Conservation (phyloP, 495 filamentous ascomycete genomes). For the Xylaria sp. region DNA sequence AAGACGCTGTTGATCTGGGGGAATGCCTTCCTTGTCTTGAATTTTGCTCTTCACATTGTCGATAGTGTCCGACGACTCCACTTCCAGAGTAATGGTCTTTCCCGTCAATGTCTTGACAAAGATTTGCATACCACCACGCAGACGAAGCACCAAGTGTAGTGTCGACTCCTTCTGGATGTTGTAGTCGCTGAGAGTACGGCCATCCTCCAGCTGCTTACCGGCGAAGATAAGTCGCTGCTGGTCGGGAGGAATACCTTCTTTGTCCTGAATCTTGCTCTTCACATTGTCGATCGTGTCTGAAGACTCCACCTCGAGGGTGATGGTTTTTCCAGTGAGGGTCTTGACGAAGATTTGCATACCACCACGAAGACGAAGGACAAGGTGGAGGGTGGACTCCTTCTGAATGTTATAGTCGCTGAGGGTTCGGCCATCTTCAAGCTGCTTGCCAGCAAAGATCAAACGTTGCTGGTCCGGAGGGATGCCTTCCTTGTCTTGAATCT, state of each 20-base stretch:
- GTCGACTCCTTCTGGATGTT: constrained; percentile 99
- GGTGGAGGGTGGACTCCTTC: constrained; percentile 95
- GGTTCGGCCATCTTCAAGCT: constrained; percentile 80
- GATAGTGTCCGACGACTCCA: constrained; percentile 88
- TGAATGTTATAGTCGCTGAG: constrained; percentile 98
- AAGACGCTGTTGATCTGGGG: constrained; percentile 86
- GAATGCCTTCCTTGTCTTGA: constrained; percentile 91
- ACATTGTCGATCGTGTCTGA: constrained; percentile 96
- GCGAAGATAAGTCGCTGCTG: constrained; percentile 99
- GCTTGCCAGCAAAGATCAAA: constrained; percentile 96
- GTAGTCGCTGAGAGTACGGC: constrained; percentile 94
- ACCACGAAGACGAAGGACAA: constrained; percentile 96
- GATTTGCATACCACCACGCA: constrained; percentile 97
- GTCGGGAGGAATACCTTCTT: constrained; percentile 98
- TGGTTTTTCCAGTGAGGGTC: constrained; percentile 88
- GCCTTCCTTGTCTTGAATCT: constrained; percentile 91
- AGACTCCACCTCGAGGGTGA: constrained; percentile 88
- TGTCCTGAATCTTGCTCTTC: constrained; percentile 95
- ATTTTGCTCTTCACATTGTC: constrained; percentile 95
- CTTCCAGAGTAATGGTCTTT: constrained; percentile 91
- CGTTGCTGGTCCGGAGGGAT: constrained; percentile 95
- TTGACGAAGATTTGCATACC: constrained; percentile 96
- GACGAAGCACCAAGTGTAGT: constrained; percentile 94
- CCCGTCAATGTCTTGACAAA: constrained; percentile 94
- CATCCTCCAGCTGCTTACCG: constrained; percentile 80